Base-by-base conservation (phyloP, 208 protist genomes). In the Angomonas ambiguus region DNA sequence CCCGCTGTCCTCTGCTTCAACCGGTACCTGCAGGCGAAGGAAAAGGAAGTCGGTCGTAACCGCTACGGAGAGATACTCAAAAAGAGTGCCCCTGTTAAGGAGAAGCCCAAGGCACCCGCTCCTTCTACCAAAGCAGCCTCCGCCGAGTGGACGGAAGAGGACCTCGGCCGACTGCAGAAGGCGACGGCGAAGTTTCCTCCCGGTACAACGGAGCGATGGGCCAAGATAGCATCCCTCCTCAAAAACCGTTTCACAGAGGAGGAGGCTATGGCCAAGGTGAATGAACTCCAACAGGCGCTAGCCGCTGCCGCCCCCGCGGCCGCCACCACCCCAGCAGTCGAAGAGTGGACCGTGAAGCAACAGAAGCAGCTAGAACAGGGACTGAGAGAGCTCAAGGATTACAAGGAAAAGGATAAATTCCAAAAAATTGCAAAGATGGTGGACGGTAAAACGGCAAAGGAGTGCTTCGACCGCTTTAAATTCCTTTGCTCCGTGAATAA, bases 381-480 rank as follows among this genome's bases (percentile, higher is more conserved):
- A 2, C 83, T 99, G 35, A 81, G 89, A 59, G 83, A 95, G 28
- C 68, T 98, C 28, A 96, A 96, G 65, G 91, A 94, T 56, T 97
- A 96, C 67, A 96, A 94, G 62, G 91, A 95, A 22, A 94, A 93
- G 66, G 94, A 98, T 69, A 96, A 98, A 64, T 99, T 96, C 80
- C 93, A 98, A 67, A 95, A 97, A 67, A 98, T 99, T 58, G 82
- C 96, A 10, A 85, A 79, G 38, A 77, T 78, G 55, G 93, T 99
- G 48, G 81, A 95, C 0, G 92, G 87, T 10, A 99, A 98, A 83
- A 95, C 87, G 34, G 94, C 94, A 25, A 97, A 97, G 75, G 93
- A 99, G 68, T 98, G 97, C 74, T 93, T 98, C 58, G 91, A 92
- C 30, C 88, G 97, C 41, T 99, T 91, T 82, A 98, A 98, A 79